Evolutionary conservation across 495 filamentous ascomycete species (phyloP), one percentile per base, ranked within the genome.

Genomic region (Penicillium dipodomyicola): DNA sequence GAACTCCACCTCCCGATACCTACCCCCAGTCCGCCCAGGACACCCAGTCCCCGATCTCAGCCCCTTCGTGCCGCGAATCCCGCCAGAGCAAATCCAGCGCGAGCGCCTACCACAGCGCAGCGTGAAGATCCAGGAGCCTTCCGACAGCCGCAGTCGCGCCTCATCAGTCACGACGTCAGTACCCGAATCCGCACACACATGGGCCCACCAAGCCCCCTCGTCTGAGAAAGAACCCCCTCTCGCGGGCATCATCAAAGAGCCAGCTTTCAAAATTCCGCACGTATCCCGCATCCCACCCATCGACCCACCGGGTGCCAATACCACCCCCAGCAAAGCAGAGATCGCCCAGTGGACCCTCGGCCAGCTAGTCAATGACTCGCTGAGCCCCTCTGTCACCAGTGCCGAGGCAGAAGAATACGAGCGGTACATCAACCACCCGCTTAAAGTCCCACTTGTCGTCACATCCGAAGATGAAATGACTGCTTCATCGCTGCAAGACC

Each of bases 371-470:
- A 75, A 82, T 23, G 87, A 90, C 64, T 88, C 87, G 11, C 79
- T 97, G 22, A 88, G 91, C 63, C 92, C 92, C 10, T 82, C 82
- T 11, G 90, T 97, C 56, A 85, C 81, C 15, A 61, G 75, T 6
- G 79, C 79, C 29, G 95, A 97, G 69, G 82, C 85, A 6, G 87
- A 87, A 22, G 94, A 97, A 65, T 97, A 97, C 71, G 76, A 86
- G 30, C 83, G 87, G n/a, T 97, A 97, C 72, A 86, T 97, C 69
- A 84, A 84, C 49, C 94, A 97, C 69, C 93, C 94, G 8, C 85
- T 93, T 29, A 91, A 86, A 56, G 82, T 98, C 4, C 91, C 94
- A 0, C 82, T 97, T 3, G 94, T 97, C 5, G 83, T 92, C 2
- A 88, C 87, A 2, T 87, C 83, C 22, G 89, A 93, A 52, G 69